A percentile compares a stretch with the other conserved stretches of the same genome.
Evolutionary conservation across 768 basidiomycete genomes (phyloP).

Genomic region (Boletus insuetus): DNA sequence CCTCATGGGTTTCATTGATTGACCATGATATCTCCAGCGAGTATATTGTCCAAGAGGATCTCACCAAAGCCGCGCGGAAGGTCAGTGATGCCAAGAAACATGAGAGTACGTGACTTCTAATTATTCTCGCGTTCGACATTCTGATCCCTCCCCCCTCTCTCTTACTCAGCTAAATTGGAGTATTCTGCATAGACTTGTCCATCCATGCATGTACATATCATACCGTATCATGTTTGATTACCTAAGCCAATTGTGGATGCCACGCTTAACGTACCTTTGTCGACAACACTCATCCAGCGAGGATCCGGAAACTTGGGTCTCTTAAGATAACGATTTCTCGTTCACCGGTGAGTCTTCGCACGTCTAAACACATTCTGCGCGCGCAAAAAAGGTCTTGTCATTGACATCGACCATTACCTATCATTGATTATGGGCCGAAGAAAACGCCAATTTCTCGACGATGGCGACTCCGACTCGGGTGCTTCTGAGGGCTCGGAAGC

Average conservation of each 20-base stretch:
- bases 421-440: slow-evolving; percentile 60
- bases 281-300: neutral
- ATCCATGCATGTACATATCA: slow-evolving; percentile 26
- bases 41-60: slow-evolving; percentile 90
- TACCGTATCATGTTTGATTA: slow-evolving; percentile 20
- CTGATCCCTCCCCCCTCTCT: neutral
- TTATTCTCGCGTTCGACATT: neutral
- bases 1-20: neutral
- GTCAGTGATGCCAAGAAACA: slow-evolving; percentile 97
- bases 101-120: slow-evolving; percentile 64
- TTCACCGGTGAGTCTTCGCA: slow-evolving; percentile 12
- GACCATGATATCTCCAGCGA: slow-evolving; percentile 47
- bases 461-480: slow-evolving; percentile 71
- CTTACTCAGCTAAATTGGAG: slow-evolving; percentile 39
- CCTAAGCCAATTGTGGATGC: slow-evolving; percentile 5
- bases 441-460: slow-evolving; percentile 74
- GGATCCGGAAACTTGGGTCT: neutral
- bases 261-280: neutral
- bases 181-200: slow-evolving; percentile 36
- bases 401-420: slow-evolving; percentile 1
- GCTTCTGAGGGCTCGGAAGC: slow-evolving; percentile 60
- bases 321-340: neutral
- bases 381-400: neutral
- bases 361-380: neutral
- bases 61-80: slow-evolving; percentile 94